Percentiles rank a stretch among this genome's conserved stretches.
phyloP scores from a whole-genome alignment of 768 basidiomycete genomes.

The Rhizopogon vinicolor region DNA sequence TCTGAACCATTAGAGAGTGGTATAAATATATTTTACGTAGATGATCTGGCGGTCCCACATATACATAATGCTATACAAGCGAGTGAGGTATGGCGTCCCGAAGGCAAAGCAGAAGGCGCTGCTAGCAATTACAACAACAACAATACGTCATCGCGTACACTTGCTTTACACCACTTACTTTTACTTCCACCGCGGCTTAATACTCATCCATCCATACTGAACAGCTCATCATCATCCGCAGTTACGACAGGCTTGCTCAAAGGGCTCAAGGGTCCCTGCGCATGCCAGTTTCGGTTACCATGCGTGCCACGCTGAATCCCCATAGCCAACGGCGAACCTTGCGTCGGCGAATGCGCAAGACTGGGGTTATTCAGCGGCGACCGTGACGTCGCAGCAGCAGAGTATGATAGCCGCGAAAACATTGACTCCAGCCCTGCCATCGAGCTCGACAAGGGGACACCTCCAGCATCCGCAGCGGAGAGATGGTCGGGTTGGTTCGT shows the following conservation, averaged over 20 bases:
- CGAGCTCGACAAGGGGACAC: conserved; percentile 13
- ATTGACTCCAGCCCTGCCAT: conserved; percentile 41
- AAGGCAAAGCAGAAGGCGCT: background rate
- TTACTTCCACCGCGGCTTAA: background rate
- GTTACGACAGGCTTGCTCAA: conserved; percentile 56
- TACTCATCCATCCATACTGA: conserved; percentile 57
- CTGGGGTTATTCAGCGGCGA: conserved; percentile 7
- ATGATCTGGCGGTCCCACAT: background rate
- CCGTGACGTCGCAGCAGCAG: conserved; percentile 33
- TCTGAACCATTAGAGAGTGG: background rate
- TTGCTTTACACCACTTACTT: conserved; percentile 1
- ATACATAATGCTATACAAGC: conserved; percentile 1
- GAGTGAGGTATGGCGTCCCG: conserved; percentile 1
- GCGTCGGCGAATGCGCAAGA: conserved; percentile 10
- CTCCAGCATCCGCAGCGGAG: conserved; percentile 10
- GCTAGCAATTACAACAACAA: conserved; percentile 1
- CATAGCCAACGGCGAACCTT: conserved; percentile 21
- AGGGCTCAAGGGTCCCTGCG: conserved; percentile 46
- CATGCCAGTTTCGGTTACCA: conserved; percentile 30
- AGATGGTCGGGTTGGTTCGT: conserved; percentile 19
- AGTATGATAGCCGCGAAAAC: conserved; percentile 55
- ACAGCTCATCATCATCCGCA: conserved; percentile 58
- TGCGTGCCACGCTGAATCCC: conserved; percentile 17
- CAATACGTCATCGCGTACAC: background rate
- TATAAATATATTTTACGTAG: conserved; percentile 3